A percentile compares a stretch with the other conserved stretches of the same genome.
phyloP scores from a whole-genome alignment of 805 yeast species.

The Priceomyces medius region DNA sequence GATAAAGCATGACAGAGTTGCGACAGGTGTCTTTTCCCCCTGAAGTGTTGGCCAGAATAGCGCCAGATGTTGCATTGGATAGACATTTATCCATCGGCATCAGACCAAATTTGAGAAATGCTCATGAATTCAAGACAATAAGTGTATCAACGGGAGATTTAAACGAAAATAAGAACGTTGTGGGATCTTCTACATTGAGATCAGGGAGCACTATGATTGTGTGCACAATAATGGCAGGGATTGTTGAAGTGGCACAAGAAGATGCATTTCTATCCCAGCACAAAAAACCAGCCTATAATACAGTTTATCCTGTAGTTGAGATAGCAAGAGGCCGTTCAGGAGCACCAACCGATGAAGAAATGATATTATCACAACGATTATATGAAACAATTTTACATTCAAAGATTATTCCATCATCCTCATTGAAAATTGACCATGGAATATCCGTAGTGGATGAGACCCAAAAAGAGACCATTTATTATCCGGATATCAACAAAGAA shows the following conservation, averaged over 20 bases:
- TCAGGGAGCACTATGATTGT: conserved; percentile 73
- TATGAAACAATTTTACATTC: conserved; percentile 61
- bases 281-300: conserved; percentile 19
- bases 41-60: conserved; percentile 74
- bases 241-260: conserved; percentile 47
- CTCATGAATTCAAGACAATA: conserved; percentile 69
- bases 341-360: conserved; percentile 85
- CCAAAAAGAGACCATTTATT: conserved; percentile 17
- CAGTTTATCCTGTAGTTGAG: conserved; percentile 72
- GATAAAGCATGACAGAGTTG: conserved; percentile 13
- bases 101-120: conserved; percentile 71
- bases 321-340: conserved; percentile 73
- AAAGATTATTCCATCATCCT: conserved; percentile 44
- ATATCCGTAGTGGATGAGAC: conserved; percentile 20
- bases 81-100: conserved; percentile 73
- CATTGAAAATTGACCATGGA: conserved; percentile 22
- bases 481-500: conserved; percentile 20
- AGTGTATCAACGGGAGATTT: conserved; percentile 38
- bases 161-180: conserved; percentile 34
- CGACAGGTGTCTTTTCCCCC: conserved; percentile 65
- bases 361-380: conserved; percentile 64
- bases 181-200: conserved; percentile 70
- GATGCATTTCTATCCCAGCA: conserved; percentile 21
- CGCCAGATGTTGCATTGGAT: conserved; percentile 81
- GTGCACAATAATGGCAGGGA: conserved; percentile 68